Evolutionary conservation across 495 filamentous ascomycete genomes (phyloP).

Genomic region (Aspergillus panamensis): DNA sequence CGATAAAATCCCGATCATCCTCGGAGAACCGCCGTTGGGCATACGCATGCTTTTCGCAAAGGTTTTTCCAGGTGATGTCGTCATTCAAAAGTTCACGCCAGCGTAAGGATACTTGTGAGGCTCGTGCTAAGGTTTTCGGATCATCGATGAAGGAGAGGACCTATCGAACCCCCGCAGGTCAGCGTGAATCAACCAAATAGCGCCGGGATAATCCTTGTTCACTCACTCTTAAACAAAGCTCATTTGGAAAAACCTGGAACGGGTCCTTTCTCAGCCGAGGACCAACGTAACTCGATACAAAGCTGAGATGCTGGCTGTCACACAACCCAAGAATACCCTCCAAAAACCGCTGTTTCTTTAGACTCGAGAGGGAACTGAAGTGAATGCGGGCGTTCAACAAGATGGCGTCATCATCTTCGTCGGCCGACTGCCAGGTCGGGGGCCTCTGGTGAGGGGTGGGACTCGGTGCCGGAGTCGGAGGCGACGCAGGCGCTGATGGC

Average conservation of each 20-base stretch:
- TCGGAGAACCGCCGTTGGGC: constrained; percentile 63
- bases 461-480: constrained; percentile 66
- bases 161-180: constrained; percentile 37
- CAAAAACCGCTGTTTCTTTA: constrained; percentile 61
- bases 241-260: constrained; percentile 82
- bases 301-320: constrained; percentile 90
- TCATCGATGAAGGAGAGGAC: constrained; percentile 94
- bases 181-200: constrained; percentile 1
- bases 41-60: constrained; percentile 83
- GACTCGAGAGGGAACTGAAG: constrained; percentile 52
- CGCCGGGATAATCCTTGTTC: neutral
- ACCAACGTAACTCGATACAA: constrained; percentile 88
- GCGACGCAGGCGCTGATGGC: constrained; percentile 64
- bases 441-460: constrained; percentile 60
- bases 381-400: constrained; percentile 52
- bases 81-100: constrained; percentile 94
- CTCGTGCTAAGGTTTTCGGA: constrained; percentile 82
- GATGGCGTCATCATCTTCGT: constrained; percentile 55
- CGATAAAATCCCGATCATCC: constrained; percentile 41
- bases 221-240: constrained; percentile 81
- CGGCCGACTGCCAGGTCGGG: constrained; percentile 55
- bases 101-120: constrained; percentile 86
- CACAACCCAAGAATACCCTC: constrained; percentile 86
- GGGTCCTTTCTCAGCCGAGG: constrained; percentile 94
- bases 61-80: constrained; percentile 95